Base-by-base conservation (phyloP, 2,329 filamentous ascomycete genomes). In the Salinomyces thailandicus region DNA sequence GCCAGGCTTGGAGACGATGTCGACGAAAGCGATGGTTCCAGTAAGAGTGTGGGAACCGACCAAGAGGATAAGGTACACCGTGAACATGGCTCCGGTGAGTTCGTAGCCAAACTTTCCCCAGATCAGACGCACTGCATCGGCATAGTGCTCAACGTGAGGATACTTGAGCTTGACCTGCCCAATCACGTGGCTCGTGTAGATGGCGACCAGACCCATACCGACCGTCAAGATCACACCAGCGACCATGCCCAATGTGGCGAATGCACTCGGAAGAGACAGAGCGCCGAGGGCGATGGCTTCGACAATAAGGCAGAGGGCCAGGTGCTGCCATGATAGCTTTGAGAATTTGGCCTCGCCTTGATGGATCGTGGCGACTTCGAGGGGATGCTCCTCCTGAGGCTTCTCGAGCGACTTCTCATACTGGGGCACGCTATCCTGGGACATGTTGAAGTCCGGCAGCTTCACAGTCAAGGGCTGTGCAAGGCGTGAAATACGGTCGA, bases 121-220 rank as follows among this genome's bases (percentile, higher is more conserved):
- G 49, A 67, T 60, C 14, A 67, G 47, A 4, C 49, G 44, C 6
- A 64, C 63, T 2, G 61, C 63, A 43, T 67, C 64, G 17, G 63
- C 57, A 44, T 67, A 67, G 48, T 66, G 59, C 44, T 57, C 51
- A 19, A 66, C 48, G 9, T 61, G 47, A 3, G 63, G 63, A 49
- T 71, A 68, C 29, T 54, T 59, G 36, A 68, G 55, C 49, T 74
- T 75, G 58, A 79, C 77, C 47, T 77, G 71, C 5, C 74, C 74
- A 32, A 79, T 68, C 4, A 77, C 65, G 49, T 71, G 75, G 37
- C 72, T 72, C 3, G 74, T 77, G 52, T 79, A 80, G 31, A 71
- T 75, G 11, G 76, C 67, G 11, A 79, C 52, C 13, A 73, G 35
- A 16, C 75, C 75, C 3, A 79, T 59, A 8, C 62, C 57, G 34